phyloP scores from a whole-genome alignment of 2,329 filamentous ascomycete genomes.

The Cordyceps farinosa region DNA sequence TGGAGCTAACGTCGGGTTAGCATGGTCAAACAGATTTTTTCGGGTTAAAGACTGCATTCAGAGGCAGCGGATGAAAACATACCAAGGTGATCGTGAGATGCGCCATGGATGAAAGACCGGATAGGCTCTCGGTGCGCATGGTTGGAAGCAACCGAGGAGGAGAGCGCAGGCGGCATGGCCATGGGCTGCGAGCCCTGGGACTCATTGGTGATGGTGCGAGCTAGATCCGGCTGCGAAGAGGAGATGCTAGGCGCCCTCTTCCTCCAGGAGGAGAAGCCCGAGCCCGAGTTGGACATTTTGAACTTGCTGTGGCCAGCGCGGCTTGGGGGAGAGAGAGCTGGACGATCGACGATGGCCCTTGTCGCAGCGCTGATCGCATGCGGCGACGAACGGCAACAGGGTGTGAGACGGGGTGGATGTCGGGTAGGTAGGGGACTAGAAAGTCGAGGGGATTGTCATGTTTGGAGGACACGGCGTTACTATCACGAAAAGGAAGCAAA shows the following conservation, averaged over 20 bases:
- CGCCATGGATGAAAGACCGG: constrained; percentile 67
- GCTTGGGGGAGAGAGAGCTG: not conserved
- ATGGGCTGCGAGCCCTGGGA: constrained; percentile 21
- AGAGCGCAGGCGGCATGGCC: constrained; percentile 29
- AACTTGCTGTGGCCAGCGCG: no score
- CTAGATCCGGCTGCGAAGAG: constrained; percentile 31
- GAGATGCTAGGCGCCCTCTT: constrained; percentile 38
- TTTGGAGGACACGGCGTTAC: not conserved
- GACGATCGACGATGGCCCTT: constrained; percentile 3
- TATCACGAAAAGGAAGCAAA: not conserved
- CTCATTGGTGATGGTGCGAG: constrained; percentile 21
- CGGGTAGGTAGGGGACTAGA: not conserved
- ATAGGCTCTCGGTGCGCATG: constrained; percentile 59
- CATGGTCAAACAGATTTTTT: not conserved
- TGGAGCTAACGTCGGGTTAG: constrained; percentile 37
- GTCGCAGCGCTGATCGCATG: constrained; percentile 7
- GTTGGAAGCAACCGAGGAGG: constrained; percentile 37
- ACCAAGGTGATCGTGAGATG: constrained; percentile 58
- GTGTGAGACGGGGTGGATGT: not conserved
- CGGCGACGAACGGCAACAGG: not conserved
- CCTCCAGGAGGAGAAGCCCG: constrained; percentile 48
- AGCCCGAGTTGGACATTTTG: constrained; percentile 45
- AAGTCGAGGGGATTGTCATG: not conserved
- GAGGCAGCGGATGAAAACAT: constrained; percentile 25
- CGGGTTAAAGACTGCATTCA: not conserved